phyloP scores from a whole-genome alignment of 164 flowering plant species.

The Stephania yunnanensis region DNA sequence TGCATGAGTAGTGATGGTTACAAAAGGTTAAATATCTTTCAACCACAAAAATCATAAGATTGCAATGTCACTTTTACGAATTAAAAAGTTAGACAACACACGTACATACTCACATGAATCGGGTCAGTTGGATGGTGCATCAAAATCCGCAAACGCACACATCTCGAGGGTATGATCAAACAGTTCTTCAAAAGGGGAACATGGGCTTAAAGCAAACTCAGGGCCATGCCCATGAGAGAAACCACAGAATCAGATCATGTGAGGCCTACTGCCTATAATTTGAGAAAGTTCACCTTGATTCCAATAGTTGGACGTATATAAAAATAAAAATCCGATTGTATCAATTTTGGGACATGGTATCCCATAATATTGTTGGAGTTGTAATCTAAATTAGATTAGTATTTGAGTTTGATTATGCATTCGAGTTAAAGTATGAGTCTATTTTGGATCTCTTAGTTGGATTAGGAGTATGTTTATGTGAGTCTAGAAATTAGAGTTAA shows the following conservation, averaged over 20 bases:
- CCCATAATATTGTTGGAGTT: no score
- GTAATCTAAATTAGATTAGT: no score
- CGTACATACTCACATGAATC: no score
- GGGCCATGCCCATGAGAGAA: not conserved
- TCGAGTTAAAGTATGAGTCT: no score
- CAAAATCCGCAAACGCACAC: no score
- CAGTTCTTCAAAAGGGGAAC: not conserved
- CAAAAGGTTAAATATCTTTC: constrained; percentile 5
- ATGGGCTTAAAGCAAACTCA: not conserved
- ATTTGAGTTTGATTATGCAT: no score
- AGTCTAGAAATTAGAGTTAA: no score
- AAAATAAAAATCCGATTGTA: not conserved
- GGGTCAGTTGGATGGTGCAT: no score
- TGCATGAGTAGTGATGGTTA: constrained; percentile 7
- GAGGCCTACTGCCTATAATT: not conserved
- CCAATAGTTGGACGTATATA: not conserved
- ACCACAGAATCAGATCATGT: not conserved
- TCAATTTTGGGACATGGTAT: not conserved
- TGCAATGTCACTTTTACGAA: not conserved
- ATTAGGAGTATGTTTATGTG: no score
- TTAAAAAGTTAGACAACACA: no score
- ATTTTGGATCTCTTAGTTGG: no score
- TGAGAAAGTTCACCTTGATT: not conserved
- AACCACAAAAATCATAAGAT: not conserved
- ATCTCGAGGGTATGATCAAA: no score